Evolutionary conservation across 2,329 filamentous ascomycete genomes (phyloP), one percentile per base, ranked within the genome.

Genomic region (Paecilomyces fulvus): DNA sequence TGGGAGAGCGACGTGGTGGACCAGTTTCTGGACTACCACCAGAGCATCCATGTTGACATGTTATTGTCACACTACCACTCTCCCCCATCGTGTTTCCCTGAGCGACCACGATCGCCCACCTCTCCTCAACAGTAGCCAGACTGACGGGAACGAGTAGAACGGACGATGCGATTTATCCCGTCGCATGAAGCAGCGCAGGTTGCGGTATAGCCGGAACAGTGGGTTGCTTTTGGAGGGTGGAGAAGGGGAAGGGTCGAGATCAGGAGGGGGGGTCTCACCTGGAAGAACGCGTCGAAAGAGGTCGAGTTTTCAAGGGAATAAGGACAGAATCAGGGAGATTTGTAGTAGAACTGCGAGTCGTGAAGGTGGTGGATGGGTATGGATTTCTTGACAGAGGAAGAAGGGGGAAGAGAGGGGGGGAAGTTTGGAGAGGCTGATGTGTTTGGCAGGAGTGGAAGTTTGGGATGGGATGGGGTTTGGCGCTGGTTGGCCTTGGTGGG

Each of bases 341-440:
- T 28, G 10, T 21, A 58, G 56, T 56, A 55, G 50, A 57, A 59
- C 50, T 37, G 52, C 59, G 54, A 57, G 56, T 59, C 60, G 59
- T 23, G 61, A 53, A 53, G 56, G 53, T 60, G 58, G 63, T 58
- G 59, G 57, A 60, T 55, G 52, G 52, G 52, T 54, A 56, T 54
- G 54, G 59, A 55, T 25, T 55, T 52, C 25, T 25, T 43, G 51
- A 51, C 30, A 28, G 31, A 37, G 17, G 30, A 30, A 43, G 49
- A 20, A 50, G 48, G 50, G 49, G 49, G 46, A 49, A 53, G 50
- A 51, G 52, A 54, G 55, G 58, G 55, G 58, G 54, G 56, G 54
- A 53, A 54, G 30, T 54, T 49, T 59, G 61, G 60, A 63, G 63
- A 60, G 62, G 60, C 62, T 58, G 58, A 62, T 55, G 51, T 43